Percentiles rank a stretch among this genome's conserved stretches.
These are phyloP conservation scores for Ceratobasidium theobromae DNA, from an alignment of 1,284 basidiomycete species.

Conservation along the genomic window DNA sequence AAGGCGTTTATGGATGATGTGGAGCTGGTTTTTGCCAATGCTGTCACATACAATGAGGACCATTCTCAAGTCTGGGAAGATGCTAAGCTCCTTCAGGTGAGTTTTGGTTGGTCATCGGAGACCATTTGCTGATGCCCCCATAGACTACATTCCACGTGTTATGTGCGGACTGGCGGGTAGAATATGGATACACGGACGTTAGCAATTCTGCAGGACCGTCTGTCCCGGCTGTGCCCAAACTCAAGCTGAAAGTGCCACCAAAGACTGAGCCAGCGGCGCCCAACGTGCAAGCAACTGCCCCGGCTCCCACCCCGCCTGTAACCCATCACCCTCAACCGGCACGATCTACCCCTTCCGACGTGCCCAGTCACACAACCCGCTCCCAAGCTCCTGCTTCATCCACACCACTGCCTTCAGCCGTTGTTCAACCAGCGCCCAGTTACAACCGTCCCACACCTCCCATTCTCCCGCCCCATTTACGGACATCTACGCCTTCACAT, in stretches of 20 bases:
- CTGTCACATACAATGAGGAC: constrained; percentile 77
- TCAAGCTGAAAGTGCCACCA: constrained; percentile 26
- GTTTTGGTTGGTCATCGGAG: constrained; percentile 37
- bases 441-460: constrained; percentile 22
- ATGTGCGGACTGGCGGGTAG: constrained; percentile 27
- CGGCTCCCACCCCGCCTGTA: neutral
- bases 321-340: constrained; percentile 13
- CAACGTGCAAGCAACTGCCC: neutral
- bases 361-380: neutral
- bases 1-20: constrained; percentile 82
- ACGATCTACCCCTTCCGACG: neutral
- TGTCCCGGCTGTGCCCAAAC: constrained; percentile 11
- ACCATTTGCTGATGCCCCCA: neutral
- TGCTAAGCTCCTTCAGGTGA: constrained; percentile 61
- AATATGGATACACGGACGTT: constrained; percentile 1
- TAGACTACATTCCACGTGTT: constrained; percentile 13
- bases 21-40: constrained; percentile 90
- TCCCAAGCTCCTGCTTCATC: neutral
- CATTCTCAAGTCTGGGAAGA: constrained; percentile 76
- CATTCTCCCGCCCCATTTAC: constrained; percentile 6
- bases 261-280: constrained; percentile 9
- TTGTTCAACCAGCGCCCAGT: constrained; percentile 10
- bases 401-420: neutral
- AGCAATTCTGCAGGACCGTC: neutral
- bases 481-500: constrained; percentile 12